Conservation (phyloP, 495 filamentous ascomycete genomes). For the Tuber microsphaerosporum region DNA sequence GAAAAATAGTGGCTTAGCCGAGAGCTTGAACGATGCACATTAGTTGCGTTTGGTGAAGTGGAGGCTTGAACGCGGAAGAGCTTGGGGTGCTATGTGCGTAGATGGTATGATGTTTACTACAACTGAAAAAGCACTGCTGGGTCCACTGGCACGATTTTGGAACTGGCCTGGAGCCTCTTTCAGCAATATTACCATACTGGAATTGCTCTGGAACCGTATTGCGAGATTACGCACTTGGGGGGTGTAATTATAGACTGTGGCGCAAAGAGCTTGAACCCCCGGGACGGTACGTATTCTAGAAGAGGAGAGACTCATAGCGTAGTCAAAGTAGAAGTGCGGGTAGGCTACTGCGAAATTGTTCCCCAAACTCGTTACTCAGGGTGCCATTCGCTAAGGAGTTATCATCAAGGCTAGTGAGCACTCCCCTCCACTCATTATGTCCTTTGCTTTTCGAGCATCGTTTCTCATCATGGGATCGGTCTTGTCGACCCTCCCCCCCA, state of each 20-base stretch:
- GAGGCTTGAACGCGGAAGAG: not conserved
- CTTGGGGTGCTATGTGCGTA: not conserved
- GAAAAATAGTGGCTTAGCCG: not conserved
- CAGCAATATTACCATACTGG: not conserved
- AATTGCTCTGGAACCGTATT: not conserved
- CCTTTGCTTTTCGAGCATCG: not conserved
- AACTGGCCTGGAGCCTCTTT: too few relatives aligned
- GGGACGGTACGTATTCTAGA: not conserved
- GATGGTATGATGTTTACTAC: not conserved
- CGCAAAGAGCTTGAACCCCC: not conserved
- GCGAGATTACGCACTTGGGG: not conserved
- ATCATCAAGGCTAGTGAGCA: not conserved
- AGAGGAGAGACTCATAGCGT: too few relatives aligned
- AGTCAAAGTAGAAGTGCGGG: too few relatives aligned
- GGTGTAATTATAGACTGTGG: not conserved
- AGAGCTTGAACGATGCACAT: not conserved
- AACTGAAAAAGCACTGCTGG: not conserved
- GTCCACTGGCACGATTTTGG: not conserved
- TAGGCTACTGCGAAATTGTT: too few relatives aligned
- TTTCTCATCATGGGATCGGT: not conserved
- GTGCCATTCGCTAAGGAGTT: not conserved
- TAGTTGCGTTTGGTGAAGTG: not conserved
- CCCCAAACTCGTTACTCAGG: too few relatives aligned
- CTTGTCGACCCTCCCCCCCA: not conserved
- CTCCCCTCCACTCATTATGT: not conserved